Base-by-base conservation (phyloP, 768 basidiomycete genomes). In the Russula compacta region DNA sequence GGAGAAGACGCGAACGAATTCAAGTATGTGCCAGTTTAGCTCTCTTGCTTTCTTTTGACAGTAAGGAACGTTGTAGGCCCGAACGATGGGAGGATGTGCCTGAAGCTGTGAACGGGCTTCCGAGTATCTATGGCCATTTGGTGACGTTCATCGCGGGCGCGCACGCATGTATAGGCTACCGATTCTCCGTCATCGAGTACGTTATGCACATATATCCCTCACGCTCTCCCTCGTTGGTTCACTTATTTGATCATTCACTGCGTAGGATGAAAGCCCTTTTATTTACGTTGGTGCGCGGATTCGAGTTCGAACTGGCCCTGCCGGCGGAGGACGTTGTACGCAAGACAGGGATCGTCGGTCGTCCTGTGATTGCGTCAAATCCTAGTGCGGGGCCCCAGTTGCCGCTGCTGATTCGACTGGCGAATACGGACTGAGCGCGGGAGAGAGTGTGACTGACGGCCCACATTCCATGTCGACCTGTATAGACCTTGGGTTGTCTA, bases 1-100 rank as follows among this genome's bases (percentile, higher is more conserved):
- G 73, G 73, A 10, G 66, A 66, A 17, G 74, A 75, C 47, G 74
- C 73, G 1, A 57, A 63, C 12, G 69, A 70, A 36, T 75, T 73
- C 64, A 63, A 52, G 66, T 65, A 42, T 5, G 60, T 21, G 1
- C 10, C 9, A 14, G 6, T 12, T 4, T 24, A 4, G 5, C 3
- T 35, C 21, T 11, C 2, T 24, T 42, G 2, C 14, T 24, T 7
- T 42, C 1, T 10, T 15, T 35, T 52, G 21, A 46, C 4, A 5
- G 32, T 10, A 9, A 29, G 24, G 32, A 21, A 7, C 4, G 2
- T 14, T 38, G 15, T 49, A 66, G 66, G 42, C 66, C 66, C 4
- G 66, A 66, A 38, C 59, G 66, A 48, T 67, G 67, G 69, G 35
- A 64, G 14, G 36, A 43, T 32, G 15, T 60, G 11, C 65, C 65